phyloP scores from a whole-genome alignment of 1,139 yeast species.

The Yamadazyma siamensis region DNA sequence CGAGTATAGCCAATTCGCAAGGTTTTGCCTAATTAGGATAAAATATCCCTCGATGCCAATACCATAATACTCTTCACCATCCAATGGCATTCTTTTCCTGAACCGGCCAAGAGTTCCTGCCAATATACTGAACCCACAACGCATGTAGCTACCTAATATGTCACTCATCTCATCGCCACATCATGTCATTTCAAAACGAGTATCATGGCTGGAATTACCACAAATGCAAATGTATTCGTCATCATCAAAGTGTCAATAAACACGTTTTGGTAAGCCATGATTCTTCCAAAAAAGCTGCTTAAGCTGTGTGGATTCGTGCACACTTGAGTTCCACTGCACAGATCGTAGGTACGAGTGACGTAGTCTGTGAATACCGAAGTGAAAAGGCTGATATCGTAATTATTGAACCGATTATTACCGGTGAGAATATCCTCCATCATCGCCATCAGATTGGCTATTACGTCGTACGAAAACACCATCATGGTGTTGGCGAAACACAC shows the following conservation, averaged over 20 bases:
- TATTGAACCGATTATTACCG: conserved; percentile 5
- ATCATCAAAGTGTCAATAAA: conserved; percentile 20
- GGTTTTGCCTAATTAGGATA: too few species aligned
- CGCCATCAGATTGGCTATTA: conserved; percentile 18
- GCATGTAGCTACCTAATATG: too few species aligned
- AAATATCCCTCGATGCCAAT: too few species aligned
- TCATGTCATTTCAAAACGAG: too few species aligned
- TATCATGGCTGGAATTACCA: conserved; percentile 23
- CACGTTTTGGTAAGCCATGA: conserved; percentile 6
- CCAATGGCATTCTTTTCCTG: too few species aligned
- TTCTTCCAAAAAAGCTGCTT: conserved; percentile 5
- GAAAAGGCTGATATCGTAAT: conserved; percentile 14
- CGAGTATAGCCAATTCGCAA: too few species aligned
- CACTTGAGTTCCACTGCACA: conserved; percentile 3
- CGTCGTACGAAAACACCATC: conserved; percentile 19
- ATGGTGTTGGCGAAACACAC: conserved; percentile 2
- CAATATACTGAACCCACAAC: too few species aligned
- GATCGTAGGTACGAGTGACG: conserved; percentile 13
- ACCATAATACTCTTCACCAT: too few species aligned
- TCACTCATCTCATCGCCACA: too few species aligned
- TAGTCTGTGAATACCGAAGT: conserved; percentile 17
- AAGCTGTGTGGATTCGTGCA: conserved; percentile 6
- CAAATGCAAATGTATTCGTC: conserved; percentile 22
- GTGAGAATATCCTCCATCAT: conserved; percentile 7
- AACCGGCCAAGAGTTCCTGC: too few species aligned